Base-by-base conservation (phyloP, 192 early-diverging fungal species). In the Geranomyces variabilis region DNA sequence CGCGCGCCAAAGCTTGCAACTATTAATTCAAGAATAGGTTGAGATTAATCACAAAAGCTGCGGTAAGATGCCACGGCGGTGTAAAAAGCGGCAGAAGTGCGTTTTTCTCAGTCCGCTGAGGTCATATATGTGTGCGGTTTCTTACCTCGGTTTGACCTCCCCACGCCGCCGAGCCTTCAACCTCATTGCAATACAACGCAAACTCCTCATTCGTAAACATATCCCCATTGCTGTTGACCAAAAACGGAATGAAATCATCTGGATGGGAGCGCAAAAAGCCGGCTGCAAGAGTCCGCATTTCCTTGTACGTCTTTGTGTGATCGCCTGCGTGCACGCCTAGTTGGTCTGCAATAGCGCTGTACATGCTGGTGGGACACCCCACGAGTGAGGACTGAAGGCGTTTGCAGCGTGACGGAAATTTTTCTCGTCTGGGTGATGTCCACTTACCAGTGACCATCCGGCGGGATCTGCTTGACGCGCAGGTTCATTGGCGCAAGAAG, bases 181-280 rank as follows among this genome's bases (percentile, higher is more conserved):
- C 77, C 30, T 86, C 85, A 69, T 88, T 65, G 76, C 95, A 96
- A 68, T 97, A 93, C 24, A 75, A 66, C 44, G 79, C 77, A 84
- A 89, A 95, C 67, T 93, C 89, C 22, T 88, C 51, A 8, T 55
- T 41, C 36, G 36, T 82, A 49, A 86, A 88, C 81, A 91, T 87
- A 69, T 93, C 91, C 12, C 94, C 96, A n/a, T 85, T 78, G 24
- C 95, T 85, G 56, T 86, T 90, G 17, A 86, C 80, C 67, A 96
- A 80, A 67, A 96, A 98, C 13, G 96, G 95, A 24, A 94, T 69
- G 79, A 96, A 98, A 71, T 97, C 96, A 60, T 92, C 93, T 24
- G 86, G 71, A 75, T 96, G 81, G 33, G 71, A 44, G 34, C 89
- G 84, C 90, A 98, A 94, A 67, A 92, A 93, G 31, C 81, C 74